Base-by-base conservation (phyloP, 768 basidiomycete species). In the Lyophyllum semitale region DNA sequence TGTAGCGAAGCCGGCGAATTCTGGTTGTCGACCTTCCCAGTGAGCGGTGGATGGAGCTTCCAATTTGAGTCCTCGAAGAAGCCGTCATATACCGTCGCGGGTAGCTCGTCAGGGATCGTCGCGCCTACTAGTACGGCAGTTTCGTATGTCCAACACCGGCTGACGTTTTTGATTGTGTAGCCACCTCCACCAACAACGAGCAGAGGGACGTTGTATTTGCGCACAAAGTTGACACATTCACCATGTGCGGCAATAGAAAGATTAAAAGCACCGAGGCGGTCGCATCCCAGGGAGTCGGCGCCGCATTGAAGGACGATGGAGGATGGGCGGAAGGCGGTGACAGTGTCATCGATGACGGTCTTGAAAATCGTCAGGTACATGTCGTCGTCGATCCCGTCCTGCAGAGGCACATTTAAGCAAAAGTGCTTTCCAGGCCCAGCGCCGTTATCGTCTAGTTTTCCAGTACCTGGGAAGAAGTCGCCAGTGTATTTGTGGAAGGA, bases 401-500 rank as follows among this genome's bases (percentile, higher is more conserved):
- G 89, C 0, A 99, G 77, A 0, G 96, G 96, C 0, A 99, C 92
- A 66, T 99, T 99, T 40, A 98, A 78, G 56, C 87, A 89, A 69
- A 98, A 99, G 68, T 98, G 89, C 72, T 96, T 97, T 50, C 96
- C 96, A 1, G 85, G 68, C n/a, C 87, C 89, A 18, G 80, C 78
- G 13, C 93, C 92, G 57, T 93, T 93, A 73, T 99, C 96, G 66
- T 95, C 91, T 8, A 98, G 80, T 70, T 95, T 95, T 15, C 96
- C 96, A 0, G 96, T 99, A 0, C 95, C 95, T 0, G 96, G 96
- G 71, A 99, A 99, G 79, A 99, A 99, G 65, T 96, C 93, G 53
- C 93, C 95, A 1, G 91, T 95, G 77, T 97, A 99, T 73, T 98
- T 98, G 78, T 99, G 96, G 73, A 99, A 99, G 0, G 96, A 98